A percentile compares a stretch with the other conserved stretches of the same genome.
phyloP scores from a whole-genome alignment of 2,329 filamentous ascomycete species.

The Trichoderma sp. region DNA sequence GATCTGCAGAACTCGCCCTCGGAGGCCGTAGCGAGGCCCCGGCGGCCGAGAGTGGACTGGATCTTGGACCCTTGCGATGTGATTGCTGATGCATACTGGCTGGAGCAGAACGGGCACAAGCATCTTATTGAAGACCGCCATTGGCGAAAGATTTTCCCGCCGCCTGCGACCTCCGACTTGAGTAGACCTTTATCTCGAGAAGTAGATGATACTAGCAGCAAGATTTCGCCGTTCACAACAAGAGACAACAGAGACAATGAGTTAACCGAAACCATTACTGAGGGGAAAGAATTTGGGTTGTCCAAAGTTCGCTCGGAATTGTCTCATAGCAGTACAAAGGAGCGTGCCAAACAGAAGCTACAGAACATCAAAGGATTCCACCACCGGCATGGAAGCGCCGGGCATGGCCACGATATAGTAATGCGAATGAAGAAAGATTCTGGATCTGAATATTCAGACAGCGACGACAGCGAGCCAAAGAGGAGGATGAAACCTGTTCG shows the following conservation, averaged over 20 bases:
- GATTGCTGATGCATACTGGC: slow-evolving; percentile 87
- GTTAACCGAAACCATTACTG: slow-evolving; percentile 26
- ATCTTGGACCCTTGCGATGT: slow-evolving; percentile 79
- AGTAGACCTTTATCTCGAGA: slow-evolving; percentile 37
- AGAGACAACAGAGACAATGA: slow-evolving; percentile 30
- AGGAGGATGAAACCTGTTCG: slow-evolving; percentile 39
- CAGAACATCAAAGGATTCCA: slow-evolving; percentile 55
- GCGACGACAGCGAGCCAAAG: slow-evolving; percentile 47
- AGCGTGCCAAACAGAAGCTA: slow-evolving; percentile 61
- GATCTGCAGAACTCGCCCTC: slow-evolving; percentile 43
- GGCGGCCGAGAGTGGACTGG: slow-evolving; percentile 82
- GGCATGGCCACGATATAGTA: slow-evolving; percentile 56
- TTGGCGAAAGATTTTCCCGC: slow-evolving; percentile 71
- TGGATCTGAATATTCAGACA: slow-evolving; percentile 62
- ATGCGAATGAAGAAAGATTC: slow-evolving; percentile 52
- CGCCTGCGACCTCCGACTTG: slow-evolving; percentile 36
- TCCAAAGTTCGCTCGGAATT: slow-evolving; percentile 42
- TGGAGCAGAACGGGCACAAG: slow-evolving; percentile 81
- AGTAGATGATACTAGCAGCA: slow-evolving; percentile 30
- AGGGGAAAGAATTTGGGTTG: slow-evolving; percentile 28
- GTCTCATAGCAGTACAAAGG: slow-evolving; percentile 55
- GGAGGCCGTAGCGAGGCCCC: slow-evolving; percentile 56
- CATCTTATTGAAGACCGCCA: slow-evolving; percentile 76
- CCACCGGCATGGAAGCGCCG: slow-evolving; percentile 54
- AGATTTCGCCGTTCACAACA: slow-evolving; percentile 30